A percentile compares a stretch with the other conserved stretches of the same genome.
phyloP scores from a whole-genome alignment of 2,329 filamentous ascomycete genomes.

The Hypoxylon sp. region DNA sequence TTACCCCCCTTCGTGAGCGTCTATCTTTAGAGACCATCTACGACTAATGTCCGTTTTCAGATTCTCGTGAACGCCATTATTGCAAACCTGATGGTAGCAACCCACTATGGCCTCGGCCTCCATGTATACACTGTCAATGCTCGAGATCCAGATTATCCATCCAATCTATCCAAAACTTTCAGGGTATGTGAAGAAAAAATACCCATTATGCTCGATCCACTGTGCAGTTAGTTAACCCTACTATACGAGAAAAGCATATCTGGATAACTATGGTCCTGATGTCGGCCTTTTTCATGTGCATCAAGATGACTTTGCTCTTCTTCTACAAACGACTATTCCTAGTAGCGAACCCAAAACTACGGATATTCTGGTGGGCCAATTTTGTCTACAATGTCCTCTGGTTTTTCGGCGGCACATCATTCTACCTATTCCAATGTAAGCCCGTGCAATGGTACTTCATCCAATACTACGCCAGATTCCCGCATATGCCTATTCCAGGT shows the following conservation, averaged over 20 bases:
- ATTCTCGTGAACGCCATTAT: constrained; percentile 49
- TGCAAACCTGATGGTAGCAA: constrained; percentile 49
- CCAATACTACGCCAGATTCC: constrained; percentile 42
- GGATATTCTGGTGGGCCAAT: constrained; percentile 50
- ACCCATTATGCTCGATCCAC: not conserved
- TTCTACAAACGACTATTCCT: constrained; percentile 49
- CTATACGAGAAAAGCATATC: constrained; percentile 41
- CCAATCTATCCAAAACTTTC: constrained; percentile 48
- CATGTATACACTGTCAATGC: constrained; percentile 44
- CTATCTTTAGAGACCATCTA: not conserved
- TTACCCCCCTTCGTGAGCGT: constrained; percentile 17
- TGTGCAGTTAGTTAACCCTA: constrained; percentile 18
- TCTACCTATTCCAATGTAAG: constrained; percentile 50
- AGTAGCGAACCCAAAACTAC: constrained; percentile 39
- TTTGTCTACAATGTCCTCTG: constrained; percentile 48
- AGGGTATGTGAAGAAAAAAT: constrained; percentile 36
- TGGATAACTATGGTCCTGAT: constrained; percentile 52
- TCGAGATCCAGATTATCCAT: constrained; percentile 43
- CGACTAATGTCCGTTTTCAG: constrained; percentile 30
- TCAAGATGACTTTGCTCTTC: constrained; percentile 51
- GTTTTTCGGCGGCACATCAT: constrained; percentile 48
- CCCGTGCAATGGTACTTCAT: constrained; percentile 49
- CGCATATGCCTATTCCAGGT: constrained; percentile 37
- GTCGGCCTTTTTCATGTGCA: constrained; percentile 46
- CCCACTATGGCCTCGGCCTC: constrained; percentile 48